A percentile compares a stretch with the other conserved stretches of the same genome.
Conservation (phyloP, 2,329 filamentous ascomycete genomes). For the Magnaporthiopsis poae region DNA sequence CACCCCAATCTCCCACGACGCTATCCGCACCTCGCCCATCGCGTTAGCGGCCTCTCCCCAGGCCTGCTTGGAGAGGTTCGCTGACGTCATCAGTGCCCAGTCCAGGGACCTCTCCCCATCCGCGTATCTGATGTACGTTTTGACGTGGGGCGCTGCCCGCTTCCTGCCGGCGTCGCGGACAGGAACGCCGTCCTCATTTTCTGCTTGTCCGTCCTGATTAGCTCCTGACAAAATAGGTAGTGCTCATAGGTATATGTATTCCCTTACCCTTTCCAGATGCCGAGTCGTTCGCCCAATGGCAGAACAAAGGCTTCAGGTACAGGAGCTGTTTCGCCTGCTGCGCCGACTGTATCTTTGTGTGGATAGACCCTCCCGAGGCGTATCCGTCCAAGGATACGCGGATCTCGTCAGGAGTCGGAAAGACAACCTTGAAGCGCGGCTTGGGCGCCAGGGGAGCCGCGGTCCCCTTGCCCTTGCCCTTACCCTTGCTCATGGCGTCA, state of each 20-base stretch:
- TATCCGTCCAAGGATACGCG: constrained; percentile 70
- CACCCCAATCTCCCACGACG: constrained; percentile 77
- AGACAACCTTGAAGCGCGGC: constrained; percentile 61
- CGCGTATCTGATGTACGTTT: constrained; percentile 67
- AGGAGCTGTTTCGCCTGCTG: constrained; percentile 64
- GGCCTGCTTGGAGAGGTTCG: constrained; percentile 81
- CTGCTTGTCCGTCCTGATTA: constrained; percentile 15
- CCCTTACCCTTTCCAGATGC: constrained; percentile 24
- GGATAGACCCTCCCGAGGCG: constrained; percentile 65
- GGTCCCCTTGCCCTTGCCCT: constrained; percentile 10
- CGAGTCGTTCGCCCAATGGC: constrained; percentile 64
- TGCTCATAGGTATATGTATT: too few relatives aligned
- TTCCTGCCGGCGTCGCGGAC: constrained; percentile 47
- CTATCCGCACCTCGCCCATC: constrained; percentile 56
- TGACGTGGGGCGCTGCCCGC: constrained; percentile 75
- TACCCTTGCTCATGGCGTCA: constrained; percentile 30
- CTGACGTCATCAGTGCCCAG: constrained; percentile 82
- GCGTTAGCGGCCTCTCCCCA: constrained; percentile 61
- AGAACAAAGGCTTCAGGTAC: constrained; percentile 60
- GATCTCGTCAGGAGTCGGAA: constrained; percentile 72
- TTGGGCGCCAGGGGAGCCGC: constrained; percentile 8
- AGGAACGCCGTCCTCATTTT: constrained; percentile 15
- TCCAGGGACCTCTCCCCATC: constrained; percentile 47
- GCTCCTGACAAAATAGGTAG: neutral
- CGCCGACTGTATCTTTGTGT: constrained; percentile 63